Evolutionary conservation across 2,329 filamentous ascomycete genomes (phyloP).

Genomic region (Colletotrichum trifolii): DNA sequence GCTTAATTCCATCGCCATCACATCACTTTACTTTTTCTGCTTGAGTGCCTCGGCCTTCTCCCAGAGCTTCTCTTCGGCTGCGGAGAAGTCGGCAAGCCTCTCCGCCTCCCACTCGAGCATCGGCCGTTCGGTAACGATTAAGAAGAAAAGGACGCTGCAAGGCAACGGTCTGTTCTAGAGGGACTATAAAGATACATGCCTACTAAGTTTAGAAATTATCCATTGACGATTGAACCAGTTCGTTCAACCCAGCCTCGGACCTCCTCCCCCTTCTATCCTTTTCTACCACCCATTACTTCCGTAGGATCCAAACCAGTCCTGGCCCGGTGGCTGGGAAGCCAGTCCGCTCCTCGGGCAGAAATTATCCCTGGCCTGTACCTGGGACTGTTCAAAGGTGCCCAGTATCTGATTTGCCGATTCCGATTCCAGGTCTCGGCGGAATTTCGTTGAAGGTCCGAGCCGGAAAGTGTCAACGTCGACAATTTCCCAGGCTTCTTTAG

Average conservation of each 20-base stretch:
- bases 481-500: slow-evolving; percentile 13
- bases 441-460: slow-evolving; percentile 2
- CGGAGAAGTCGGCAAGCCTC: too few relatives aligned
- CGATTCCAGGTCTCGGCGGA: slow-evolving; percentile 9
- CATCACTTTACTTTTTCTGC: too few relatives aligned
- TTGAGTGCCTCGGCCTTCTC: too few relatives aligned
- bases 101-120: too few relatives aligned
- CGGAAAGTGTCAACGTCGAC: neutral
- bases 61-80: too few relatives aligned
- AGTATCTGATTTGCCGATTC: neutral
- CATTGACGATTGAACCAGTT: neutral
- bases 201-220: neutral
- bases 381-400: neutral
- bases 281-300: slow-evolving; percentile 17
- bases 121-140: too few relatives aligned
- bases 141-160: too few relatives aligned
- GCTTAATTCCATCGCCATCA: too few relatives aligned
- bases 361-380: slow-evolving; percentile 2
- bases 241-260: neutral
- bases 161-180: too few relatives aligned
- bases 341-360: slow-evolving; percentile 10
- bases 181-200: neutral
- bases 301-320: slow-evolving; percentile 15
- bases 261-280: too few relatives aligned
- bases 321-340: neutral